phyloP scores from a whole-genome alignment of 768 basidiomycete species.

The Russula lepida region DNA sequence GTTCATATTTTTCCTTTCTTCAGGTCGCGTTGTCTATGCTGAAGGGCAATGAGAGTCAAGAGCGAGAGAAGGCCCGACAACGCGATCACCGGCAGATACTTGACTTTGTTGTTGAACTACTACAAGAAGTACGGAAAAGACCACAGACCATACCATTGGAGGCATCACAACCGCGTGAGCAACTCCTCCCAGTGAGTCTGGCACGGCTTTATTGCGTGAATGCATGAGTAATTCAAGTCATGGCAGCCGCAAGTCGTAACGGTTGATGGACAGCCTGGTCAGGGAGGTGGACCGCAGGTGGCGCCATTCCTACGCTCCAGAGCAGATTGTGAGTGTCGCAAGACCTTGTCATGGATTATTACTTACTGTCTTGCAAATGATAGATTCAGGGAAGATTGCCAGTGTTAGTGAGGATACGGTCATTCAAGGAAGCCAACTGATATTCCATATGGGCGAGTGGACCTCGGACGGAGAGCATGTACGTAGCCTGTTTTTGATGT shows the following conservation, averaged over 20 bases:
- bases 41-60: not conserved
- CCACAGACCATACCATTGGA: not conserved
- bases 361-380: not conserved
- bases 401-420: conserved; percentile 27
- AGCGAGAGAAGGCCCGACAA: not conserved
- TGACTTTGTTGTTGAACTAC: not conserved
- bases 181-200: not conserved
- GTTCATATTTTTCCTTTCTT: not conserved
- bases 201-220: not conserved
- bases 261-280: not conserved
- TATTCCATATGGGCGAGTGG: conserved; percentile 38
- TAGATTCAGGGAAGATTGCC: conserved; percentile 28
- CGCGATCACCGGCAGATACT: not conserved
- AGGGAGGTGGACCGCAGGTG: not conserved
- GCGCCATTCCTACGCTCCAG: not conserved
- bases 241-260: not conserved
- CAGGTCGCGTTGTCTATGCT: not conserved
- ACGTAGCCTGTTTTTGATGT: conserved; percentile 22
- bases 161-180: not conserved
- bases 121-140: not conserved
- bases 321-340: not conserved
- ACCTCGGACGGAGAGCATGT: conserved; percentile 31
- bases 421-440: conserved; percentile 33
- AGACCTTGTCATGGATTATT: not conserved
- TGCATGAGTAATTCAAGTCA: not conserved